Evolutionary conservation across 2,329 filamentous ascomycete species (phyloP).

Genomic region (Ophiostoma novo-ulmi): DNA sequence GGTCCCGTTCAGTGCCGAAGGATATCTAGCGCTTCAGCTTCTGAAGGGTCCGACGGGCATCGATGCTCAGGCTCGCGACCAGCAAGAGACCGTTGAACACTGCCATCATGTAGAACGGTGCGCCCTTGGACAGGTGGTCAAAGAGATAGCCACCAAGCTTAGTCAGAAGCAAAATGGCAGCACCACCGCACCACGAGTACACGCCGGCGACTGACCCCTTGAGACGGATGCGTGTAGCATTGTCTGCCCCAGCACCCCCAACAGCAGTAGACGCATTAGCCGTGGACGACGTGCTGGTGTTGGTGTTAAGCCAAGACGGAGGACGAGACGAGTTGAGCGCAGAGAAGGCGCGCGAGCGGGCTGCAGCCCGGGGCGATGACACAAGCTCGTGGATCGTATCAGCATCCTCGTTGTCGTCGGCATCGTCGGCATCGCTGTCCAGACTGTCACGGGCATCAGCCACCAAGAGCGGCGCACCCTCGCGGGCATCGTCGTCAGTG

Average conservation of each 20-base stretch:
- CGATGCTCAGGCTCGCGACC: slow-evolving; percentile 48
- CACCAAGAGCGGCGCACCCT: slow-evolving; percentile 41
- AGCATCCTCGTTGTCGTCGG: slow-evolving; percentile 6
- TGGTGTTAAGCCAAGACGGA: neutral
- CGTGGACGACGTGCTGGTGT: neutral
- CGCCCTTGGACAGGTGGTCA: slow-evolving; percentile 65
- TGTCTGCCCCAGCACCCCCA: slow-evolving; percentile 20
- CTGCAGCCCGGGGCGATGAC: slow-evolving; percentile 11
- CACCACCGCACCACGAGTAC: slow-evolving; percentile 85
- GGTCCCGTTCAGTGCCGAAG: neutral
- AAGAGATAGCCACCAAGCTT: slow-evolving; percentile 87
- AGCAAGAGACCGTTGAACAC: slow-evolving; percentile 74
- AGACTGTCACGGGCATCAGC: slow-evolving; percentile 20
- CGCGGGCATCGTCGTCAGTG: slow-evolving; percentile 30
- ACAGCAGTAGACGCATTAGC: neutral
- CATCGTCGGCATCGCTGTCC: slow-evolving; percentile 6
- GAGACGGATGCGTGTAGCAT: slow-evolving; percentile 52
- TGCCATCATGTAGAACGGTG: slow-evolving; percentile 94
- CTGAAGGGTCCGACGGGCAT: slow-evolving; percentile 38
- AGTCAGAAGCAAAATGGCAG: slow-evolving; percentile 82
- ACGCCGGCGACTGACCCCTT: slow-evolving; percentile 94
- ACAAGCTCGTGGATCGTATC: slow-evolving; percentile 18
- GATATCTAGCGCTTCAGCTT: slow-evolving; percentile 22
- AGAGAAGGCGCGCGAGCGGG: slow-evolving; percentile 21
- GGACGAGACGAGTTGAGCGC: slow-evolving; percentile 17